Evolutionary conservation across 768 basidiomycete species (phyloP), one percentile per base, ranked within the genome.

Genomic region (Exsudoporus frostii): DNA sequence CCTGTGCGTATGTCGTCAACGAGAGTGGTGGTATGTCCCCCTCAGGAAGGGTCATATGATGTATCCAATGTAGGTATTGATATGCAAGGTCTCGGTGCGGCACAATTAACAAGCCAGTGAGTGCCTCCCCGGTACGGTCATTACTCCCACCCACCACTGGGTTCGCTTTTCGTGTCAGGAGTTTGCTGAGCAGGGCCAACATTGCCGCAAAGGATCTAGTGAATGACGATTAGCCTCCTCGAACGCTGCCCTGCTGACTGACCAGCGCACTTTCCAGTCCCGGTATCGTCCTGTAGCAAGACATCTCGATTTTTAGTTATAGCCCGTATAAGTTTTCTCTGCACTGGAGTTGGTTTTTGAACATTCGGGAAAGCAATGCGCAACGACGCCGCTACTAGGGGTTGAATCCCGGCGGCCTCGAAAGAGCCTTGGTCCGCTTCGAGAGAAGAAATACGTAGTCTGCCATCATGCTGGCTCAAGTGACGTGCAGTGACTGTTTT

Each of bases 71-170:
- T 43, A 76, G 65, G 46, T 84, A 75, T 65, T 90, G 88, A 58
- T 78, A 76, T 4, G 83, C 88, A 59, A 90, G 73, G 64, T 89
- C 88, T 38, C 81, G 75, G 65, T 90, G 88, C 10, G 88, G 88
- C 8, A 88, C 85, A 36, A 90, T 71, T 19, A 88, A 70, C 36
- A 90, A 72, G 13, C 83, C 76, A 4, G 80, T 79, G 27, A 82
- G 78, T 24, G 67, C 59, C 19, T 69, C 60, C 45, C 59, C 57
- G 29, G 50, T 54, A n/a, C 54, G 43, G 36, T 50, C 60, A 53
- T 64, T 61, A 40, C 42, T 63, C 42, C 52, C 61, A 29, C 53
- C 44, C 56, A 24, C 14, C 11, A 45, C 39, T 43, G 44, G 49
- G 36, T 56, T 64, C 32, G 37, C 20, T 57, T 56, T 66, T 15